Evolutionary conservation across 768 basidiomycete genomes (phyloP), one percentile per base, ranked within the genome.

Genomic region (Megacollybia marginata): DNA sequence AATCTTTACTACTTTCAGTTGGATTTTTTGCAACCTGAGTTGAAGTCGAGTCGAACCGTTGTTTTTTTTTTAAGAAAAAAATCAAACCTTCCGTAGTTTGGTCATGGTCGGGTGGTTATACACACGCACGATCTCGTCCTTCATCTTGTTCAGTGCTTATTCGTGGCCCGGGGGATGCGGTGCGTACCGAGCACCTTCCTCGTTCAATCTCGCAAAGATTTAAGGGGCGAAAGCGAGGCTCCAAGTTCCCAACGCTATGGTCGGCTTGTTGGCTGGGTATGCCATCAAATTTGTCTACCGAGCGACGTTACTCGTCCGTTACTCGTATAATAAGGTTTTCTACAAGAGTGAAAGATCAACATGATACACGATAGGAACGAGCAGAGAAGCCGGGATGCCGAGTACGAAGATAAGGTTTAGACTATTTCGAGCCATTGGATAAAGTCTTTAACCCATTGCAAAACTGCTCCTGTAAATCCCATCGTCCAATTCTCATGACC

Each of bases 381-480:
- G 53, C 12, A 57, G 51, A 44, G 56, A 57, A 46, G 56, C 56
- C 11, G 56, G 56, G 20, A 57, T 57, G 56, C 56, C 2, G 56
- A 57, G 46, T 57, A 44, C 45, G 56, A 57, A 46, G 55, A 57
- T 40, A 57, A 55, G 42, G 56, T 53, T n/a, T 31, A 38, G 54
- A 44, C 2, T 13, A 19, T 2, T 16, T 9, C 6, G 35, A 23
- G n/a, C n/a, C n/a, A 6, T 6, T 31, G 32, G 44, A 31, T 12
- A 48, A 28, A 5, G 15, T 5, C 47, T 16, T 19, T 35, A 19
- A 12, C 20, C 45, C 42, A n/a, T n/a, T n/a, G n/a, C n/a, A n/a
- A n/a, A n/a, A n/a, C n/a, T n/a, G n/a, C n/a, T n/a, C n/a, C n/a
- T n/a, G n/a, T n/a, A n/a, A n/a, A 28, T 28, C 23, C 6, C 23